These are phyloP conservation scores for Salix udensis DNA, from an alignment of 345 rosid species.

Conservation along the genomic window DNA sequence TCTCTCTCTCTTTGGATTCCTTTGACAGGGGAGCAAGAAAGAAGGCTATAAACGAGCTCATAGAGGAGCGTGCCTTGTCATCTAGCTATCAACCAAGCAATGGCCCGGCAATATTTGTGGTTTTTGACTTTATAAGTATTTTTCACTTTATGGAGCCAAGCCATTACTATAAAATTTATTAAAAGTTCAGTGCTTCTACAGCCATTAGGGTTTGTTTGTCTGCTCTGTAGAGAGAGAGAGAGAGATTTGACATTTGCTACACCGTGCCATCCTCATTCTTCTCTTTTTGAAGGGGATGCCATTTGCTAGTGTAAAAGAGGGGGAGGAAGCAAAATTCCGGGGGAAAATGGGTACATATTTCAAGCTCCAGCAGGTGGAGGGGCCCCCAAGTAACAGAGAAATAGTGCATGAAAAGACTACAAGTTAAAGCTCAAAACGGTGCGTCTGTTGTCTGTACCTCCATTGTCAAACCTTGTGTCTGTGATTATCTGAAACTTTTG, in stretches of 20 bases:
- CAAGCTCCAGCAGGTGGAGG: too few species aligned
- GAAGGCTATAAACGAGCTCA: constrained; percentile 53
- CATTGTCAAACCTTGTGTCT: neutral
- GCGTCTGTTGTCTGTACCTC: neutral
- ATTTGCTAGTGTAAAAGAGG: too few species aligned
- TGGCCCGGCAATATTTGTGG: neutral
- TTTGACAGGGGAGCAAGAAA: constrained; percentile 44
- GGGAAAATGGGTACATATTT: too few species aligned
- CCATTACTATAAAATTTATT: too few species aligned
- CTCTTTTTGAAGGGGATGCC: too few species aligned
- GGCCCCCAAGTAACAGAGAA: neutral
- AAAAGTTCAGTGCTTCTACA: too few species aligned
- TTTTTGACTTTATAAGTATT: neutral
- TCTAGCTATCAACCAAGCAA: constrained; percentile 1
- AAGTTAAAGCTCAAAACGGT: neutral
- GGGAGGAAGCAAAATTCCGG: too few species aligned
- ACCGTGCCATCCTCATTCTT: too few species aligned
- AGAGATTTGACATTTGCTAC: neutral
- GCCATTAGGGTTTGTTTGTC: too few species aligned
- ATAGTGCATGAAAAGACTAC: neutral
- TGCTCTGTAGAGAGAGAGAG: neutral
- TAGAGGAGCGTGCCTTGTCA: constrained; percentile 24
- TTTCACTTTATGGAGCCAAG: too few species aligned
- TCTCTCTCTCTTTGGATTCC: constrained; percentile 35
- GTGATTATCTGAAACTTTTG: neutral